Percentiles rank a stretch among this genome's conserved stretches.
These are phyloP conservation scores for Endocalyx cinctus DNA, from an alignment of 2,329 filamentous ascomycete genomes.

Conservation along the genomic window DNA sequence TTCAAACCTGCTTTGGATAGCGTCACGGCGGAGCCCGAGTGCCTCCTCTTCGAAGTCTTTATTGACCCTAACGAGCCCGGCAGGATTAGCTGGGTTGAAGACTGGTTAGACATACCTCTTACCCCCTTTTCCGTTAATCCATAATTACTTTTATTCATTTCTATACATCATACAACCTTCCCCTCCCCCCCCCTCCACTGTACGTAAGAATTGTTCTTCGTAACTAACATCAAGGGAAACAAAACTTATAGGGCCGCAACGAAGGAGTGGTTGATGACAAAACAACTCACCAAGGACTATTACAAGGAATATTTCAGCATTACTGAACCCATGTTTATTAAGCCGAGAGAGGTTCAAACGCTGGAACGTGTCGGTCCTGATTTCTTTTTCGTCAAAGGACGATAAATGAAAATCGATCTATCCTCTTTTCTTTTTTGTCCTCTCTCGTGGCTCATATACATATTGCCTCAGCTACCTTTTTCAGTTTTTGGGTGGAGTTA, in stretches of 20 bases:
- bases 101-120: no score
- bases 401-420: slow-evolving; percentile 5
- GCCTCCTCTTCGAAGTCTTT: slow-evolving; percentile 40
- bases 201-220: no score
- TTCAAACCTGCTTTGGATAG: slow-evolving; percentile 35
- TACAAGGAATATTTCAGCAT: slow-evolving; percentile 34
- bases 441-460: neutral
- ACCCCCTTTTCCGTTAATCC: no score
- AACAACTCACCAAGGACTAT: slow-evolving; percentile 35
- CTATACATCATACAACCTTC: no score
- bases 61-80: slow-evolving; percentile 31
- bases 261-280: slow-evolving; percentile 27
- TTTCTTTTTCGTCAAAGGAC: slow-evolving; percentile 19
- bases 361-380: slow-evolving; percentile 18
- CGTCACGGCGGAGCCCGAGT: slow-evolving; percentile 38
- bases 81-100: slow-evolving; percentile 34
- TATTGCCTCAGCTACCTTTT: no score
- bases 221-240: no score
- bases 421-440: neutral
- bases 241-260: slow-evolving; percentile 22
- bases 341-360: slow-evolving; percentile 30
- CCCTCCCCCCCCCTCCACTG: no score
- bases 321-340: slow-evolving; percentile 35
- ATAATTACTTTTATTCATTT: no score
- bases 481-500: no score